These are phyloP conservation scores for Novymonas esmeraldas DNA, from an alignment of 208 protist species.

Conservation along the genomic window DNA sequence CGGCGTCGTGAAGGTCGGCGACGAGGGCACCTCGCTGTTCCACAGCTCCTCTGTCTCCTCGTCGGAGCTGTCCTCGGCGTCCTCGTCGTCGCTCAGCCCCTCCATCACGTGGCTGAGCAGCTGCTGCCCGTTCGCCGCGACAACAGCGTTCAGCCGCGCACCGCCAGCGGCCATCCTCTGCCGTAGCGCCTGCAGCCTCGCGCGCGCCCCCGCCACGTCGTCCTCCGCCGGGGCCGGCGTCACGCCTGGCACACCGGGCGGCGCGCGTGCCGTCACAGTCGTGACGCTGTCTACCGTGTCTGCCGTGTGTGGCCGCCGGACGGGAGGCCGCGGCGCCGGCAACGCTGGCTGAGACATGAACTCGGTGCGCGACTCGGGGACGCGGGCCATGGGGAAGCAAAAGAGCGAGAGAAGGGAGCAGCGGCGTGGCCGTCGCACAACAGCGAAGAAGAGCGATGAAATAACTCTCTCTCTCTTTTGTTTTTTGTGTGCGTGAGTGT, in stretches of 20 bases:
- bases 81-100: conserved; percentile 27
- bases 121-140: conserved; percentile 5
- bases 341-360: conserved; percentile 5
- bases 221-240: not conserved
- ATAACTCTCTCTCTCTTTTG: no score
- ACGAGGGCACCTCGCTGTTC: conserved; percentile 4
- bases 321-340: not conserved
- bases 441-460: no score
- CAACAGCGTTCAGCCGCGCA: conserved; percentile 19
- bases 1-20: conserved; percentile 13
- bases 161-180: conserved; percentile 24
- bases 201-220: conserved; percentile 14
- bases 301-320: conserved; percentile 6
- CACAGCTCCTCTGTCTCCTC: conserved; percentile 34
- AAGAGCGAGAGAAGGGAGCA: not conserved
- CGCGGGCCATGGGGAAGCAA: not conserved
- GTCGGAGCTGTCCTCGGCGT: conserved; percentile 30
- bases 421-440: not conserved
- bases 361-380: not conserved
- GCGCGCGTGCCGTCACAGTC: conserved; percentile 10
- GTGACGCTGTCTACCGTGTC: not conserved
- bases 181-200: conserved; percentile 3
- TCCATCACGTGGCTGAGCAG: conserved; percentile 15
- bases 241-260: conserved; percentile 1
- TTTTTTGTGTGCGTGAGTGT: no score